A percentile compares a stretch with the other conserved stretches of the same genome.
These are phyloP conservation scores for Diaporthe citriasiana DNA, from an alignment of 2,329 filamentous ascomycete genomes.

Conservation along the genomic window DNA sequence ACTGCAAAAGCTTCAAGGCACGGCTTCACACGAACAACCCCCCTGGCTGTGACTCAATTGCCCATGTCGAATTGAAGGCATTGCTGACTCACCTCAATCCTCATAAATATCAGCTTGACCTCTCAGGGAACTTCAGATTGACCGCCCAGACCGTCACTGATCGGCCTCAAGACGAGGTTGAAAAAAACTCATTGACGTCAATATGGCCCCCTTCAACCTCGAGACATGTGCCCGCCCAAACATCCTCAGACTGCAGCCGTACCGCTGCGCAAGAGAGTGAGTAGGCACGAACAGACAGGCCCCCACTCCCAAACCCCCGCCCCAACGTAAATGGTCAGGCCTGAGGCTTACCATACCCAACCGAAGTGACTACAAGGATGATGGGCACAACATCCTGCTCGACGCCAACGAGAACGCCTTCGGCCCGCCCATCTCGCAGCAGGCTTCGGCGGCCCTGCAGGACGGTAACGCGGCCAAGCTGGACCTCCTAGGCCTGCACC, in stretches of 20 bases:
- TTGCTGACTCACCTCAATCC: neutral
- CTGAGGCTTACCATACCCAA: conserved; percentile 21
- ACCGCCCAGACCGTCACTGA: neutral
- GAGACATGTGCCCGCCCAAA: conserved; percentile 82
- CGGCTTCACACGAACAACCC: neutral
- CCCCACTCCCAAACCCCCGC: neutral
- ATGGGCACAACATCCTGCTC: conserved; percentile 94
- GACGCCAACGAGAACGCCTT: conserved; percentile 99
- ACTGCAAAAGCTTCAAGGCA: conserved; percentile 23
- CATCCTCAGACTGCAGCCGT: conserved; percentile 82
- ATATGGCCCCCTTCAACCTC: conserved; percentile 78
- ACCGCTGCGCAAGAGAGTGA: conserved; percentile 86
- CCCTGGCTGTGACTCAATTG: conserved; percentile 35
- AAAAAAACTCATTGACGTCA: conserved; percentile 37
- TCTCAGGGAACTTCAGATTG: neutral
- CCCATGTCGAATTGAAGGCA: neutral
- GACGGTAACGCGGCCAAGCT: conserved; percentile 62
- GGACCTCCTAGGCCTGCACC: conserved; percentile 86
- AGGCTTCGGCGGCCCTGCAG: conserved; percentile 59
- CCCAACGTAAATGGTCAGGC: neutral
- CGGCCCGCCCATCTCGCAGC: conserved; percentile 79
- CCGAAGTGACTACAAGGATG: conserved; percentile 95
- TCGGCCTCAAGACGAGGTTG: neutral
- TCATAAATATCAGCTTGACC: neutral
- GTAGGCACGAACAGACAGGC: conserved; percentile 49